Percentiles rank a stretch among this genome's conserved stretches.
phyloP scores from a whole-genome alignment of 176 grass and related monocot genomes.

The Ensete glaucum region DNA sequence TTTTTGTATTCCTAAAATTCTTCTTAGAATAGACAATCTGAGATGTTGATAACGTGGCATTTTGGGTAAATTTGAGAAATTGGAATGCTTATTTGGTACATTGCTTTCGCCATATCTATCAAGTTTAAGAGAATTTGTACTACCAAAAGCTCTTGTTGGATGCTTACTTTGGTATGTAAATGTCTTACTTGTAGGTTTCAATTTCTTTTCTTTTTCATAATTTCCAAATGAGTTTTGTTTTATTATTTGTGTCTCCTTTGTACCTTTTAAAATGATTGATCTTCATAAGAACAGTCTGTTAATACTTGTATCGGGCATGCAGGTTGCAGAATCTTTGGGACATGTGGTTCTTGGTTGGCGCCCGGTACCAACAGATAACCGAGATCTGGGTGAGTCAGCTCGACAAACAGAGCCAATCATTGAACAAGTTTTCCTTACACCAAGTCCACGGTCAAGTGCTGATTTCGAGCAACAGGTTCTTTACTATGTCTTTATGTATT shows the following conservation, averaged over 20 bases:
- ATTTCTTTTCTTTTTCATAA: neutral
- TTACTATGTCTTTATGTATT: slow-evolving; percentile 11
- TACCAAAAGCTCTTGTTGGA: too few species aligned
- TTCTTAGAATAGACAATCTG: too few species aligned
- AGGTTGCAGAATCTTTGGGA: slow-evolving; percentile 69
- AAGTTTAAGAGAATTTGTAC: too few species aligned
- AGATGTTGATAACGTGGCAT: too few species aligned
- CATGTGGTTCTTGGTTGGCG: slow-evolving; percentile 90
- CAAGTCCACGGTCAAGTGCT: slow-evolving; percentile 42
- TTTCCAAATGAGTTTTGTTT: neutral
- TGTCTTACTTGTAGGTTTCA: too few species aligned
- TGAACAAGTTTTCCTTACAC: slow-evolving; percentile 78
- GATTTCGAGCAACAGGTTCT: slow-evolving; percentile 85
- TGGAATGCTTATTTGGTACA: too few species aligned
- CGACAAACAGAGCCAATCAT: slow-evolving; percentile 62
- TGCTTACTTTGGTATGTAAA: too few species aligned
- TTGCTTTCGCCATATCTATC: too few species aligned
- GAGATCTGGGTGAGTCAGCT: slow-evolving; percentile 73
- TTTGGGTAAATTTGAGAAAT: too few species aligned
- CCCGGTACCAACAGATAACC: slow-evolving; percentile 72
- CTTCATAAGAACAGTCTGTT: neutral
- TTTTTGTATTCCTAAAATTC: too few species aligned
- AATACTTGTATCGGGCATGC: neutral
- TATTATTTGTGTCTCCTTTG: neutral
- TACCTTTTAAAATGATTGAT: neutral